Evolutionary conservation across 768 basidiomycete genomes (phyloP), one percentile per base, ranked within the genome.

Genomic region (Hygrophoropsis aurantiaca): DNA sequence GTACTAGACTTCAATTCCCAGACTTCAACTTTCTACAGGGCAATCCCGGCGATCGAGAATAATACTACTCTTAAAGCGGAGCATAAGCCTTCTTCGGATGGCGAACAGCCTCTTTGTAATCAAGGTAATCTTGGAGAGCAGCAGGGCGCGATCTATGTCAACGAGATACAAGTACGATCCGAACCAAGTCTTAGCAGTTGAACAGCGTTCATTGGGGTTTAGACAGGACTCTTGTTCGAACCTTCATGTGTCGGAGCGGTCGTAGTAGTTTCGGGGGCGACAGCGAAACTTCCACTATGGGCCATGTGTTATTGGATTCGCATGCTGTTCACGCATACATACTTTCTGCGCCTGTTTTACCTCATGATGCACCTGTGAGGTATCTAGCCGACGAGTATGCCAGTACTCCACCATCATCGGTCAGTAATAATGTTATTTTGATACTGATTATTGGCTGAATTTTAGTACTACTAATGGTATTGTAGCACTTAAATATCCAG

Each of bases 311-410:
- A 3, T 58, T 85, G 18, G 84, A 84, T 55, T 64, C 69, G 5
- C 85, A 85, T 52, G 60, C 77, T 5, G 66, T 68, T 13, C 72
- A 74, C 10, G 64, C 68, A 4, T 85, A 84, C 51, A 71, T 78
- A 15, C 70, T 71, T 11, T 36, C 60, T 0, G 52, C 37, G 8
- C 61, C 67, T 8, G 57, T 70, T 5, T 46, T 72, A 0, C 62
- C 64, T 39, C 66, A 71, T 33, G 69, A 71, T 42, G 72, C 80
- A 5, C 81, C 82, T 3, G 50, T 83, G 18, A 76, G 81, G 21
- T 83, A 78, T 57, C 73, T 85, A 18, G 64, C 72, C 4, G 67
- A n/a, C n/a, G n/a, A n/a, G n/a, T n/a, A n/a, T n/a, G n/a, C 68
- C 3, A 47, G 50, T 18, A 21, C 43, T 8, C 46, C 37, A 15